Percentiles rank a stretch among this genome's conserved stretches.
Conservation (phyloP, 768 basidiomycete genomes). For the Mycena vitilis region DNA sequence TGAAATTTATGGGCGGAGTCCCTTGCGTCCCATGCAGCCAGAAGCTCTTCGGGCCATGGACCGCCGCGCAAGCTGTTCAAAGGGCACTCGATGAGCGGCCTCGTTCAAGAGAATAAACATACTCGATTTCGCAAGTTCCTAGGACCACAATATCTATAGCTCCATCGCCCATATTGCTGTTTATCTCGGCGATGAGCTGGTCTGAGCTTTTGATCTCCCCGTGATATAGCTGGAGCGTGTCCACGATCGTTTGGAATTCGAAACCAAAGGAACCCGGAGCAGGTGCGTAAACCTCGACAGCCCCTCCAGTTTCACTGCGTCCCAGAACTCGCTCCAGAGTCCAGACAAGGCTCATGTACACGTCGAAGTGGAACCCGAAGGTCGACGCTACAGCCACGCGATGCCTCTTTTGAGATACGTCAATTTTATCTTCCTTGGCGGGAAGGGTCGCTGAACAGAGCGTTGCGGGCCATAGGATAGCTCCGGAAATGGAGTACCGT, state of each 20-base stretch:
- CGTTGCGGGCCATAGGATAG: not conserved
- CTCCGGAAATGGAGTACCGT: not conserved
- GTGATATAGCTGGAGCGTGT: conserved; percentile 46
- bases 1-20: conserved; percentile 51
- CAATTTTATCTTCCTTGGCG: not conserved
- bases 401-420: conserved; percentile 37
- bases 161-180: conserved; percentile 34
- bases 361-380: conserved; percentile 51
- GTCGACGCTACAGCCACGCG: conserved; percentile 49
- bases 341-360: conserved; percentile 51
- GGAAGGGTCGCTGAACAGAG: not conserved
- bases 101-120: conserved; percentile 21
- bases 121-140: conserved; percentile 62
- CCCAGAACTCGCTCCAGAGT: conserved; percentile 46
- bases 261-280: conserved; percentile 41
- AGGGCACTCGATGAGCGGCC: not conserved
- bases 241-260: conserved; percentile 48
- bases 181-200: conserved; percentile 44
- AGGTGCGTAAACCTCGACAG: conserved; percentile 46
- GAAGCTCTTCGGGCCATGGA: conserved; percentile 41
- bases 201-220: conserved; percentile 41
- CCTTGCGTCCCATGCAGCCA: conserved; percentile 51
- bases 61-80: conserved; percentile 39
- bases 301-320: conserved; percentile 32
- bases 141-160: conserved; percentile 53